These are phyloP conservation scores for Populus nigra DNA, from an alignment of 345 rosid species.

Conservation along the genomic window DNA sequence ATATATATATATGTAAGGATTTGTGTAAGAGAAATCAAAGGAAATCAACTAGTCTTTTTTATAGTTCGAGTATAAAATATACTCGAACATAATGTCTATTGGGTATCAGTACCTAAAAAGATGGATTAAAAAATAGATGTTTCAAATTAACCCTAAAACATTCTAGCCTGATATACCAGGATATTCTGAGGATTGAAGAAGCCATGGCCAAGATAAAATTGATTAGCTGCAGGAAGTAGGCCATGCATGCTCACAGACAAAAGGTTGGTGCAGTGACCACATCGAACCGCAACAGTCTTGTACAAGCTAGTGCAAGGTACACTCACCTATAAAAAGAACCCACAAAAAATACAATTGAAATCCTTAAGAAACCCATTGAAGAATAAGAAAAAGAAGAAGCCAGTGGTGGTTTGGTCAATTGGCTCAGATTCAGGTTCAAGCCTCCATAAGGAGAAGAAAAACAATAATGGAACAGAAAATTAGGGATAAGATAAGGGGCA, in stretches of 20 bases:
- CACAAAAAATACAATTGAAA: not conserved
- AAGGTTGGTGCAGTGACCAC: constrained; percentile 94
- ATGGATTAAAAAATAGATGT: not conserved
- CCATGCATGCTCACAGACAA: constrained; percentile 78
- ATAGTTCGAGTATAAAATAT: not conserved
- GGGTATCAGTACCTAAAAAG: not conserved
- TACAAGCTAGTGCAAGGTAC: constrained; percentile 94
- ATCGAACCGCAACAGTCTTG: constrained; percentile 93
- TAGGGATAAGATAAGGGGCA: constrained; percentile 1
- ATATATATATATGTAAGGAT: not conserved
- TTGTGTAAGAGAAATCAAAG: not conserved
- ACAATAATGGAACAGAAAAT: not conserved
- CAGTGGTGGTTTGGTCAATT: not conserved
- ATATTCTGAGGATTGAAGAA: constrained; percentile 76
- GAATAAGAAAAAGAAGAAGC: not conserved
- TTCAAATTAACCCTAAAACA: not conserved
- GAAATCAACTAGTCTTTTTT: not conserved
- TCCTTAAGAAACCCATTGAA: not conserved
- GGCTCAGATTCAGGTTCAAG: not conserved
- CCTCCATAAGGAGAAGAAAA: not conserved
- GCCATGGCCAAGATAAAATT: constrained; percentile 67
- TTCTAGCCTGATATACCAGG: not conserved
- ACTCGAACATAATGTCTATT: constrained; percentile 10
- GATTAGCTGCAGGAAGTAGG: constrained; percentile 65
- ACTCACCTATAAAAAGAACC: constrained; percentile 55